Evolutionary conservation across 805 yeast genomes (phyloP), one percentile per base, ranked within the genome.

Genomic region (Suhomyces kilbournensis): DNA sequence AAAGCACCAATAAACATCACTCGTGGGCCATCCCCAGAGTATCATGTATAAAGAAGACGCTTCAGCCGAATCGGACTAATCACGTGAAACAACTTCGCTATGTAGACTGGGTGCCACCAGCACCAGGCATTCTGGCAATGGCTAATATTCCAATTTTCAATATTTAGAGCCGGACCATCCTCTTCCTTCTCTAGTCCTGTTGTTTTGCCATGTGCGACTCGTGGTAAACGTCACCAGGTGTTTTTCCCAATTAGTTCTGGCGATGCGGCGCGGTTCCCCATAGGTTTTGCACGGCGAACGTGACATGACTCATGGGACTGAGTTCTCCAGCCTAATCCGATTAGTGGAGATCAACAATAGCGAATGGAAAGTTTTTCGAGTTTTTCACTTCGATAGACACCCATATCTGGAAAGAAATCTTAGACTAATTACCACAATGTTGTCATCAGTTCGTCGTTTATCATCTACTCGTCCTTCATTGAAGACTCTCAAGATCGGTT

Each of bases 401-500:
- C 12, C n/a, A 3, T 10, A 32, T 3, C 35, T n/a, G 35, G 6
- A 32, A 14, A 32, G 17, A 32, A 32, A 32, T 19, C 14, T 15
- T 9, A 19, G 42, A 19, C n/a, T 38, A 3, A 28, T 12, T 4
- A 7, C 23, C 3, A 38, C 19, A 7, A 65, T 65, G 68, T 57
- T 62, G 50, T 56, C 67, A 34, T 50, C 63, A 8, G 52, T 65
- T 19, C 66, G 67, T 58, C 71, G 72, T 54, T 69, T 72, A 51
- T 65, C 76, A 32, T 61, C 72, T 34, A 53, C 74, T n/a, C 52
- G 71, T 12, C 52, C 63, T 9, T 56, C 69, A 23, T 57, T 65
- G 55, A 73, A 71, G 60, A 61, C 65, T 48, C 63, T 75, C 56
- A 75, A 72, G 58, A 75, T 75, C 49, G 86, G 89, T 54, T 80